Evolutionary conservation across 176 grass and related monocot genomes (phyloP).

Genomic region (Puccinellia tenuiflora): DNA sequence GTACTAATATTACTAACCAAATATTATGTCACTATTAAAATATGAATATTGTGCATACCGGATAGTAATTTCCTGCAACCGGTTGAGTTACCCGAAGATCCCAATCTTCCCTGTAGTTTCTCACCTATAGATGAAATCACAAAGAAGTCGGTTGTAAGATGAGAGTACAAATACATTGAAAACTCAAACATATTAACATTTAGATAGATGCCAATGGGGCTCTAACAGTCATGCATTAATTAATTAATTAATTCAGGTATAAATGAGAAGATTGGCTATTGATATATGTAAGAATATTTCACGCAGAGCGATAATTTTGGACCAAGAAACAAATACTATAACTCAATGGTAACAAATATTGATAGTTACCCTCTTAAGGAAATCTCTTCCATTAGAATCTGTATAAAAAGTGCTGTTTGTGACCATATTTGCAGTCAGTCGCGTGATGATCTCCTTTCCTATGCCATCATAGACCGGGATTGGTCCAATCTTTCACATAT

Average conservation of each 20-base stretch:
- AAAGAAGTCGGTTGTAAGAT: conserved; percentile 6
- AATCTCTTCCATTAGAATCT: conserved; percentile 96
- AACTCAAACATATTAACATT: background rate
- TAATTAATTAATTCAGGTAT: background rate
- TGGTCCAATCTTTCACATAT: conserved; percentile 68
- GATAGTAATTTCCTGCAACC: conserved; percentile 93
- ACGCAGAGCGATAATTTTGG: background rate
- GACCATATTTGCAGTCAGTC: conserved; percentile 70
- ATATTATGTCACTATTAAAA: background rate
- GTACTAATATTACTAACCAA: background rate
- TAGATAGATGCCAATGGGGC: background rate
- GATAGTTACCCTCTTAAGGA: conserved; percentile 67
- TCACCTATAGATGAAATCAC: conserved; percentile 50
- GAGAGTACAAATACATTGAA: background rate
- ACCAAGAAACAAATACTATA: background rate
- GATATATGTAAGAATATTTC: background rate
- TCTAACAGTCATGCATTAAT: background rate
- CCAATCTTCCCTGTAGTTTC: conserved; percentile 87
- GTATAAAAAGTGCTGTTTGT: conserved; percentile 77
- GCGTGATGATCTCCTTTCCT: conserved; percentile 77
- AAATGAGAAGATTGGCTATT: background rate
- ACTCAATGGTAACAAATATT: background rate
- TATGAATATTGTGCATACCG: conserved; percentile 41
- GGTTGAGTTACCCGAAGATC: conserved; percentile 74
- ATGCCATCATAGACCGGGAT: conserved; percentile 58